Base-by-base conservation (phyloP, 257 asterid species). In the Solanum peruvianum region DNA sequence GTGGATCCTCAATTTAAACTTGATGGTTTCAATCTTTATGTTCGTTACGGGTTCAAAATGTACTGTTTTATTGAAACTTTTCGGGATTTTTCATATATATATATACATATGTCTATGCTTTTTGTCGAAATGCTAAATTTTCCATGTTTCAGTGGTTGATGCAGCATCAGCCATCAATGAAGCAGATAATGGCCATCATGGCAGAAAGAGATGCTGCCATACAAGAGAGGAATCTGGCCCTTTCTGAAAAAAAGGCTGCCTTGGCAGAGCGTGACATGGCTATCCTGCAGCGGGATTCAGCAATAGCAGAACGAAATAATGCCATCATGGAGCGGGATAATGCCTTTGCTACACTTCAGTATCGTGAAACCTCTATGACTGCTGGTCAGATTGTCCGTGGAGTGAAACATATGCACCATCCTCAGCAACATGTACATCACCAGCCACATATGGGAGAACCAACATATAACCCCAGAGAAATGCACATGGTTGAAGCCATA, bases 141-240 rank as follows among this genome's bases (percentile, higher is more conserved):
- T 25, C 85, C 87, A 60, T 86, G 44, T 76, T 86, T 67, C 94
- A 97, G 99, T 97, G 99, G 99, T 91, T 97, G 90, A 93, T 97
- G 95, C 98, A 94, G 89, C 98, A 96, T 86, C 98, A 96, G 89
- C 98, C 99, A 60, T 94, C 99, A 9, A 96, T 97, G 99, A 97
- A 95, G 88, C 99, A 97, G 83, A 95, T 97, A 87, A 97, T 96
- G 99, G 91, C 94, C 33, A 91, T 97, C 47, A 95, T 96, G 97
- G 95, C 98, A 4, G 99, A 97, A 88, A 87, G 99, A 88, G 99
- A 97, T 86, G 99, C 98, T 25, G 99, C 99, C 29, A 93, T 97
- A 88, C 99, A 97, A 84, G 99, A 97, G 90, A 88, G 98, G 41
- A 97, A 97, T 67, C 85, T 97, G 73, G 98, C 99, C 82, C 90